Evolutionary conservation across 2,329 filamentous ascomycete species (phyloP).

Genomic region (Colletotrichum abscissum): DNA sequence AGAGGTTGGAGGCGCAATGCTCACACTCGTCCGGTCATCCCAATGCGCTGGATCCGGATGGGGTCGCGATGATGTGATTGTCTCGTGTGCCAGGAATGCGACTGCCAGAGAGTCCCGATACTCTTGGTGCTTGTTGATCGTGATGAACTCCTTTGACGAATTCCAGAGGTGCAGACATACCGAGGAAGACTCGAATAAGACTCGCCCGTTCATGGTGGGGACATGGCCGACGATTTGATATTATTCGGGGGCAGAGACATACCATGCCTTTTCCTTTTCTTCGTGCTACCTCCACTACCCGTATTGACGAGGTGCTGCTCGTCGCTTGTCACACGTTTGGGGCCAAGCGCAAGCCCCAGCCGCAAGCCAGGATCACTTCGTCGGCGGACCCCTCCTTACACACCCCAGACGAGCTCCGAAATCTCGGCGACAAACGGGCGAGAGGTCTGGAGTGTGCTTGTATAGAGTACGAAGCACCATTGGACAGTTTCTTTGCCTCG

Average conservation of each 20-base stretch:
- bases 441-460: conserved; percentile 14
- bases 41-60: conserved; percentile 32
- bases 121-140: conserved; percentile 1
- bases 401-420: conserved; percentile 29
- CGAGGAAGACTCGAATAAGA: conserved; percentile 8
- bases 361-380: conserved; percentile 27
- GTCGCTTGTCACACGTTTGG: conserved; percentile 27
- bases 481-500: conserved; percentile 7
- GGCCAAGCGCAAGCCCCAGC: conserved; percentile 32
- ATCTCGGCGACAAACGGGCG: conserved; percentile 32
- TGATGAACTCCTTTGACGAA: conserved; percentile 6
- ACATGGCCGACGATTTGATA: conserved; percentile 19
- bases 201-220: neutral
- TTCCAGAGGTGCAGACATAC: conserved; percentile 6
- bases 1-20: neutral
- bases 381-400: conserved; percentile 20
- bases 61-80: conserved; percentile 33
- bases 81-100: conserved; percentile 32
- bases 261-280: neutral
- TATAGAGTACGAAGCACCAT: conserved; percentile 6
- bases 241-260: conserved; percentile 14
- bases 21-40: conserved; percentile 17
- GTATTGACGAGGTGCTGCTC: neutral
- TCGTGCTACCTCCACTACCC: neutral
- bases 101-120: conserved; percentile 6